Evolutionary conservation across 176 grass and related monocot species (phyloP).

Genomic region (Carex myosuroides): DNA sequence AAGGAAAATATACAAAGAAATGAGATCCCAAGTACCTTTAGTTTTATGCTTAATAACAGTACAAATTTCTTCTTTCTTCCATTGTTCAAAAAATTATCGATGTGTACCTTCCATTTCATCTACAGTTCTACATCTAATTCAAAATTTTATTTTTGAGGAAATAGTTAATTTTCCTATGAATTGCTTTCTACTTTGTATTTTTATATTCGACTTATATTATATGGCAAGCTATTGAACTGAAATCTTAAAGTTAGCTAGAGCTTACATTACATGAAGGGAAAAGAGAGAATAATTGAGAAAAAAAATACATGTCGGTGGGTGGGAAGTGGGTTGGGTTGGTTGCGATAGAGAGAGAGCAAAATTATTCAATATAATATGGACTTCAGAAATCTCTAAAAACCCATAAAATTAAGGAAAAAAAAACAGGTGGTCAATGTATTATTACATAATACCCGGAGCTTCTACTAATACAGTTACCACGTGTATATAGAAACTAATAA

Average conservation of each 20-base stretch:
- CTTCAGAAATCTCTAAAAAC: not conserved
- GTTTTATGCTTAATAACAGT: not conserved
- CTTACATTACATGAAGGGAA: not conserved
- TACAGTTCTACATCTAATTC: not conserved
- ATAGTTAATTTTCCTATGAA: not conserved
- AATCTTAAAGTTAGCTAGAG: constrained; percentile 1
- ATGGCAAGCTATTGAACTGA: not conserved
- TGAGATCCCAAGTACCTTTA: not conserved
- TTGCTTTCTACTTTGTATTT: not conserved
- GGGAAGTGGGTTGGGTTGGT: not conserved
- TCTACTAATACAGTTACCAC: not conserved
- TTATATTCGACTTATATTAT: not conserved
- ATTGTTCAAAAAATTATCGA: not conserved
- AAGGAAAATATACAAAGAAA: not conserved
- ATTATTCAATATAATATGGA: not conserved
- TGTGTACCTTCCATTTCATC: not conserved
- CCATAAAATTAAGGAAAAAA: not conserved
- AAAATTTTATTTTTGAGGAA: not conserved
- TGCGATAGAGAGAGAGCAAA: not conserved
- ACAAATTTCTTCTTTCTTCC: not conserved
- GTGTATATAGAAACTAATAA: not conserved
- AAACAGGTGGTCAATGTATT: not conserved
- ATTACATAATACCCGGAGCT: not conserved
- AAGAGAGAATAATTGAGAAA: not conserved
- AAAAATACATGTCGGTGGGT: not conserved